Conservation (phyloP, 441 rosid genomes). For the Euphorbia corollata region DNA sequence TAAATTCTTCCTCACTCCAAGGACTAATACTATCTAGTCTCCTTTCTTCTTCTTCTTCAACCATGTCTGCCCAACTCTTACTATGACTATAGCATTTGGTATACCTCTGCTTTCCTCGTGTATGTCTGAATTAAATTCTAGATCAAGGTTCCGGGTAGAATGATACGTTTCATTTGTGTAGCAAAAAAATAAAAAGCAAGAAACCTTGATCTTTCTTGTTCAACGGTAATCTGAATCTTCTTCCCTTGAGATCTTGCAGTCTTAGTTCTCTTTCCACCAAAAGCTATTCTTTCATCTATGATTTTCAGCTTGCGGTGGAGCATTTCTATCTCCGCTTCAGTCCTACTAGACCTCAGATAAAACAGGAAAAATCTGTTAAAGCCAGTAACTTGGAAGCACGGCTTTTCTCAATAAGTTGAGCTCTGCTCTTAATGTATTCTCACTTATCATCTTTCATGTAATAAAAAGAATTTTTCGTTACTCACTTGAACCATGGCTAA, state of each 20-base stretch:
- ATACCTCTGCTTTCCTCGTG: not conserved
- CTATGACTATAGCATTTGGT: slow-evolving; percentile 8
- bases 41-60: slow-evolving; percentile 51
- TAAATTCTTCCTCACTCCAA: slow-evolving; percentile 22
- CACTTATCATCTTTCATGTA: not conserved
- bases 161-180: no score
- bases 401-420: not conserved
- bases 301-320: slow-evolving; percentile 54
- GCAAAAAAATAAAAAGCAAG: no score
- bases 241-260: slow-evolving; percentile 66
- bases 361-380: not conserved
- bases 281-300: slow-evolving; percentile 48
- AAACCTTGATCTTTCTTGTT: slow-evolving; percentile 66
- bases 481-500: not conserved
- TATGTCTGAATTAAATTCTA: no score
- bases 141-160: no score
- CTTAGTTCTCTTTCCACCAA: slow-evolving; percentile 52
- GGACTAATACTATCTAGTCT: not conserved
- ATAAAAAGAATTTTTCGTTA: no score
- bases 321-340: slow-evolving; percentile 70
- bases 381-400: not conserved
- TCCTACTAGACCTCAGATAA: slow-evolving; percentile 68
- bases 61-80: slow-evolving; percentile 82
- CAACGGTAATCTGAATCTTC: slow-evolving; percentile 52
- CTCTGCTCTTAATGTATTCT: not conserved